Percentiles rank a stretch among this genome's conserved stretches.
Conservation (phyloP, 495 filamentous ascomycete genomes). For the Hypoxylon cercidicola region DNA sequence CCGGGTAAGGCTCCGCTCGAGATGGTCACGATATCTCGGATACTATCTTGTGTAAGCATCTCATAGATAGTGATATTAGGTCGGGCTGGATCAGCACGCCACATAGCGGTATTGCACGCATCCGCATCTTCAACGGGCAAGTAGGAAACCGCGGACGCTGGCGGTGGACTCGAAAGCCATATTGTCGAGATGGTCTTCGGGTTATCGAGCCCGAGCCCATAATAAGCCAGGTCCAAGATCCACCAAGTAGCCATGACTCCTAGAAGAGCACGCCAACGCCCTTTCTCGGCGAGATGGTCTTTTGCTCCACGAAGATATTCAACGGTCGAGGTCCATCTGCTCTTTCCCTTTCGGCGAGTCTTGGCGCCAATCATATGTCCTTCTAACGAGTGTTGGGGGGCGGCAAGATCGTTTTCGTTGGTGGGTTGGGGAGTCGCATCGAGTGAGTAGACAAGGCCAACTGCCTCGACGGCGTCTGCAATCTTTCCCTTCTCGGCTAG, state of each 20-base stretch:
- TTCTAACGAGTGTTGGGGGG: constrained; percentile 18
- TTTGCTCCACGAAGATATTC: constrained; percentile 32
- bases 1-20: constrained; percentile 54
- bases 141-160: constrained; percentile 34
- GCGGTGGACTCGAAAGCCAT: constrained; percentile 39
- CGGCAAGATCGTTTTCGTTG: constrained; percentile 7
- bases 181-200: constrained; percentile 53
- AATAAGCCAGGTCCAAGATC: constrained; percentile 67
- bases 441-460: constrained; percentile 48
- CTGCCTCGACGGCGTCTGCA: constrained; percentile 32
- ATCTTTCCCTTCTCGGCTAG: constrained; percentile 38
- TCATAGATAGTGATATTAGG: constrained; percentile 45
- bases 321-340: constrained; percentile 12
- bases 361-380: constrained; percentile 34
- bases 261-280: constrained; percentile 55
- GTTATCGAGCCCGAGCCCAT: constrained; percentile 76
- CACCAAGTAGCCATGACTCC: constrained; percentile 76
- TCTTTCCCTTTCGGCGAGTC: constrained; percentile 1
- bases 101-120: constrained; percentile 52
- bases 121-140: constrained; percentile 48
- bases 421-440: constrained; percentile 28
- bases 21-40: constrained; percentile 52
- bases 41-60: constrained; percentile 44
- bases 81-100: constrained; percentile 42
- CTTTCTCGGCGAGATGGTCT: constrained; percentile 57